These are phyloP conservation scores for Suillus ampliporus DNA, from an alignment of 768 basidiomycete genomes.

Conservation along the genomic window DNA sequence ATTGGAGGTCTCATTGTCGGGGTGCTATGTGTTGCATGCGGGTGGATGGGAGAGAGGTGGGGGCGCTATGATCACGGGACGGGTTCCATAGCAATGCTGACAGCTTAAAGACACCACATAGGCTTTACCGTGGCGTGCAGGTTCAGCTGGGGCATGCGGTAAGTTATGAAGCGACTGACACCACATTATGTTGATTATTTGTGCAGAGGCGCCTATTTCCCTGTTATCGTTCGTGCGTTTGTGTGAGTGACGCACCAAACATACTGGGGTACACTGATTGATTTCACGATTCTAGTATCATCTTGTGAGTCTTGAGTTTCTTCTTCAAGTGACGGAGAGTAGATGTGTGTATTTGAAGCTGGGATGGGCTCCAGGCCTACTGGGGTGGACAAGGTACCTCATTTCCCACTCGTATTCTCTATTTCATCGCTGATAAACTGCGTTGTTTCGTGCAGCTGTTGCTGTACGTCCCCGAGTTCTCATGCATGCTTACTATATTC, in stretches of 20 bases:
- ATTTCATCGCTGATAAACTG: background rate
- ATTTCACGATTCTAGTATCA: background rate
- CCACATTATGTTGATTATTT: background rate
- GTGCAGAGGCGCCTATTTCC: conserved; percentile 4
- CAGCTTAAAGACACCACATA: conserved; percentile 19
- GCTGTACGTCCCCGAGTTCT: background rate
- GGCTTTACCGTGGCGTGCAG: conserved; percentile 25
- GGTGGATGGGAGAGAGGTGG: conserved; percentile 29
- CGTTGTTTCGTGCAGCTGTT: background rate
- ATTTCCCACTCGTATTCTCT: background rate
- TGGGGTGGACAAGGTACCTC: conserved; percentile 27
- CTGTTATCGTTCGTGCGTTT: background rate
- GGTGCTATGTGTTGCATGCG: conserved; percentile 25
- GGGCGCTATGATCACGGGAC: conserved; percentile 1
- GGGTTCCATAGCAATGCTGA: conserved; percentile 9
- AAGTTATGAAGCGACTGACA: background rate
- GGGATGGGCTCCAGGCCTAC: conserved; percentile 28
- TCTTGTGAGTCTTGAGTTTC: conserved; percentile 1
- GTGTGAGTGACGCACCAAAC: background rate
- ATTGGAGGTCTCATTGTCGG: conserved; percentile 20
- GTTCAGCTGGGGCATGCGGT: conserved; percentile 27
- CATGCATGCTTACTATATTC: background rate
- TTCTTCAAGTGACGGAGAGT: background rate
- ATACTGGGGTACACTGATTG: background rate
- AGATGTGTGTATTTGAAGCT: conserved; percentile 11